Evolutionary conservation across 345 rosid genomes (phyloP), one percentile per base, ranked within the genome.

Genomic region (Corchorus olitorius): DNA sequence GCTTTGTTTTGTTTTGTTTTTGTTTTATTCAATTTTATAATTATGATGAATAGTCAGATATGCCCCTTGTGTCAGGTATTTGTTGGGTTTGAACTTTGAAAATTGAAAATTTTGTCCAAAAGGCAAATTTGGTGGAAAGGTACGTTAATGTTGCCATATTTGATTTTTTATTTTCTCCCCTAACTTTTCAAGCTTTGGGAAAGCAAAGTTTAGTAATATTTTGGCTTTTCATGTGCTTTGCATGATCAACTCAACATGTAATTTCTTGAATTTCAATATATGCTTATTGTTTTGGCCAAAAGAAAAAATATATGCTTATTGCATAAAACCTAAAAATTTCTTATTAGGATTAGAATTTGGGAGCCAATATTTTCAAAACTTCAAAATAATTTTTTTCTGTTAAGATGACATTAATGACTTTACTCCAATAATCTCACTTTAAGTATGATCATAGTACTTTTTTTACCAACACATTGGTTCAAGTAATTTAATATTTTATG

Each of bases 11-110:
- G 1, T 17, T 5, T 9, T 12, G 1, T 17, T 70, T 37, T 2
- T n/a, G 1, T 17, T 70, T 37, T 2, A 13, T 0, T 0, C 0
- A 9, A 4, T 17, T 4, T 43, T 13, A 17, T n/a, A 1, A 4
- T 22, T 15, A 1, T 11, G 1, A 8, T 20, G 53, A 70, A 79
- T 53, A 75, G 72, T 34, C 79, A 1, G 50, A 35, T 62, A 53
- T 55, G 37, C 10, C 79, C 76, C 65, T 74, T 5, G 46, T 52
- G 73, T 70, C 73, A 70, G 59, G 22, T 33, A 9, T 0, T 33
- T 39, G 43, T 39, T 39, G 4, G 4, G 56, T 54, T 72, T 49
- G 14, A 34, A 27, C 27, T 46, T 70, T 70, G 50, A 60, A 16
- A 60, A 65, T 65, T 41, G 69, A 17, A 22, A 0, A 2, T 58